Evolutionary conservation across 192 early-diverging fungal species (phyloP), one percentile per base, ranked within the genome.

Genomic region (Umbelopsis sp.): DNA sequence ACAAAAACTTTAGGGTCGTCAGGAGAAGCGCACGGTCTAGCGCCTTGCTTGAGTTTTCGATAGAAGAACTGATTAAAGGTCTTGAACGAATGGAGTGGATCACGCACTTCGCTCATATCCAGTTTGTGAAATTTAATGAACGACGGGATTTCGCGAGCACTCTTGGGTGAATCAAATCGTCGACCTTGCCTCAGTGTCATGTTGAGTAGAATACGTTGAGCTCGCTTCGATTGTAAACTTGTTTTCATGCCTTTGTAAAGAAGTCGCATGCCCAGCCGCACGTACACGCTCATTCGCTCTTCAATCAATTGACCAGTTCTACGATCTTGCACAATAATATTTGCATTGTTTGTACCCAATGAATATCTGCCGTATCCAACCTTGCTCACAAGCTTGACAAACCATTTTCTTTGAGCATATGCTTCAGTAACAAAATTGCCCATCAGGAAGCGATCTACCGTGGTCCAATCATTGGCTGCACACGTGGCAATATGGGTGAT

Each of bases 61-160:
- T 91, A 93, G 73, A 94, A 95, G 80, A 95, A 95, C 75, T 94
- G 89, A 78, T 95, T 95, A 71, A 95, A 94, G 44, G 78, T 93
- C 30, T 84, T 80, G 64, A 91, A 94, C 41, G 73, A 83, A 20
- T 87, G 78, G 27, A 92, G 49, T 6, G 93, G 90, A 8, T 92
- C 85, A 1, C 89, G 67, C 5, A 94, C 85, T 67, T 95, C 91
- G 18, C 78, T 78, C 72, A 89, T 74, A 35, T 90, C 78, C 1
- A 95, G 67, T 3, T 84, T 74, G 75, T 95, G 91, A 75, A 91
- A 92, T 12, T 81, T 78, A 44, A 93, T 88, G 73, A 95, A 95
- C 9, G 81, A 78, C 16, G 80, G 82, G 53, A 95, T 95, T 61
- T 93, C 88, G 16, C 76, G 75, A 4, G 69, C 80, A 46, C 88